Percentiles rank a stretch among this genome's conserved stretches.
These are phyloP conservation scores for Serendipita sp. DNA, from an alignment of 1,284 basidiomycete species.

Conservation along the genomic window DNA sequence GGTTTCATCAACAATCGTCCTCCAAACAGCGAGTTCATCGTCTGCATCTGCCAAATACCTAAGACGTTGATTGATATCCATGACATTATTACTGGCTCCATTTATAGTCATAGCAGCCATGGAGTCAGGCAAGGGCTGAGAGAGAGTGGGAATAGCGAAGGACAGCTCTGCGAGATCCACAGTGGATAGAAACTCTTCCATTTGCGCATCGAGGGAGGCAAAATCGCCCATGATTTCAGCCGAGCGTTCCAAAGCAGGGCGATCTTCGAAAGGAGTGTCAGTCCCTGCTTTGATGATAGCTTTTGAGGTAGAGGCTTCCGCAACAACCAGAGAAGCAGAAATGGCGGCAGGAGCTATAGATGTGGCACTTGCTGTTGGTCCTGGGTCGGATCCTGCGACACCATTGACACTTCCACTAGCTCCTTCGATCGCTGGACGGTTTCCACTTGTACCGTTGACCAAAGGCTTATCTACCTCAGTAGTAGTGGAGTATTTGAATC, in stretches of 20 bases:
- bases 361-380: constrained; percentile 17
- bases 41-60: constrained; percentile 11
- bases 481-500: constrained; percentile 22
- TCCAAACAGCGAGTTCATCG: not conserved
- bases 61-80: constrained; percentile 10
- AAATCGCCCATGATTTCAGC: constrained; percentile 59
- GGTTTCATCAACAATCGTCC: not conserved
- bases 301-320: constrained; percentile 22
- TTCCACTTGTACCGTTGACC: constrained; percentile 2
- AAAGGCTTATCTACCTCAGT: constrained; percentile 17
- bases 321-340: constrained; percentile 18
- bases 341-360: constrained; percentile 19
- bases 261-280: constrained; percentile 43
- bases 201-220: constrained; percentile 36
- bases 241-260: constrained; percentile 64
- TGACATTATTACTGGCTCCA: not conserved
- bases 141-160: not conserved
- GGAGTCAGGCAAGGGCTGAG: not conserved
- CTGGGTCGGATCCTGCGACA: constrained; percentile 13
- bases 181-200: constrained; percentile 18
- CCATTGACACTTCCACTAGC: not conserved
- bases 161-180: not conserved
- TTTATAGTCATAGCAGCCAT: not conserved
- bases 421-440: not conserved
- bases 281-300: constrained; percentile 10